Percentiles rank a stretch among this genome's conserved stretches.
phyloP scores from a whole-genome alignment of 2,329 filamentous ascomycete genomes.

The Neofusicoccum laricinum region DNA sequence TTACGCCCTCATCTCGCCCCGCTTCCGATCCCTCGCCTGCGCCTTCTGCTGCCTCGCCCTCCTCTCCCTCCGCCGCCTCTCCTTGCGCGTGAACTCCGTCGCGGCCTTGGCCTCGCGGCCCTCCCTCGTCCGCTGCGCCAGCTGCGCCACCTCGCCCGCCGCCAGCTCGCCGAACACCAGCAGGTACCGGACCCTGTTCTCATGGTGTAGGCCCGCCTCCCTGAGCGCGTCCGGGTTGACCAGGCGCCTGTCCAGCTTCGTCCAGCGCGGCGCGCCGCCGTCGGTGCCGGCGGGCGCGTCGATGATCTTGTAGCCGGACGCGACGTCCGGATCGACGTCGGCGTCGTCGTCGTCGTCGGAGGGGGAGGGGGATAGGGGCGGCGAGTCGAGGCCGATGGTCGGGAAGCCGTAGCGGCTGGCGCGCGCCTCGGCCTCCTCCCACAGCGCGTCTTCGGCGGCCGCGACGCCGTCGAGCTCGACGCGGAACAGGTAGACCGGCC shows the following conservation, averaged over 20 bases:
- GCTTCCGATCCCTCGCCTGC: slow-evolving; percentile 4
- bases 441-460: background rate
- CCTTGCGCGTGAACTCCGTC: background rate
- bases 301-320: slow-evolving; percentile 12
- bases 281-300: background rate
- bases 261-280: slow-evolving; percentile 18
- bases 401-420: slow-evolving; percentile 18
- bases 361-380: too few species aligned
- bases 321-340: slow-evolving; percentile 15
- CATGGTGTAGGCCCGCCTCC: slow-evolving; percentile 21
- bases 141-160: slow-evolving; percentile 20
- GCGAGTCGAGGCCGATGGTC: background rate
- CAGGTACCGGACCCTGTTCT: slow-evolving; percentile 20
- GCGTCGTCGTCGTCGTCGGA: background rate
- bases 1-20: background rate
- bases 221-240: slow-evolving; percentile 22
- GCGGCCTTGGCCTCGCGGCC: slow-evolving; percentile 15
- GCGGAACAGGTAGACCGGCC: background rate
- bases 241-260: slow-evolving; percentile 22
- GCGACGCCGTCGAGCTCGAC: background rate
- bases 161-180: slow-evolving; percentile 22
- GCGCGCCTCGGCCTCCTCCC: slow-evolving; percentile 13
- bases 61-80: background rate
- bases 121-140: slow-evolving; percentile 23
- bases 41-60: background rate